Percentiles rank a stretch among this genome's conserved stretches.
Conservation (phyloP, 805 yeast genomes). For the Pichia gijzeniarum region DNA sequence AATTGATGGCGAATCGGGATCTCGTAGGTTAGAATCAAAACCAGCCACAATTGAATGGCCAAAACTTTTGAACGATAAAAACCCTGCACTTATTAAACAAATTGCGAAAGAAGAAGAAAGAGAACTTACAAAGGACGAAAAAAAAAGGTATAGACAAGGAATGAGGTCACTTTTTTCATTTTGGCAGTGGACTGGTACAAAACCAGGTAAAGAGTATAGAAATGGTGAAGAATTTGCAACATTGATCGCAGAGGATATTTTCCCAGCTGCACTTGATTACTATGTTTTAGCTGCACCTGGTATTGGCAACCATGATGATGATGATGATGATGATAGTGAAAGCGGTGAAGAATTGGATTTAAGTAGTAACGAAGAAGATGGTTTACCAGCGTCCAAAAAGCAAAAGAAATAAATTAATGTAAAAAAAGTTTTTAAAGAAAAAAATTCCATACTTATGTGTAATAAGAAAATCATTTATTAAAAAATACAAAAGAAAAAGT, state of each 20-base stretch:
- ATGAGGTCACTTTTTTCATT: constrained; percentile 84
- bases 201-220: constrained; percentile 71
- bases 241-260: constrained; percentile 69
- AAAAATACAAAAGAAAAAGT: neutral
- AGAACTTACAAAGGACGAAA: constrained; percentile 43
- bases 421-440: too few relatives aligned
- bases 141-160: constrained; percentile 57
- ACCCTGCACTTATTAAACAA: constrained; percentile 46
- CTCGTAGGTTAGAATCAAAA: constrained; percentile 48
- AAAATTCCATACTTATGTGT: too few relatives aligned
- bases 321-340: constrained; percentile 33
- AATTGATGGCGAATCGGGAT: constrained; percentile 43
- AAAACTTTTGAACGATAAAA: constrained; percentile 43
- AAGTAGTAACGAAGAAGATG: constrained; percentile 26
- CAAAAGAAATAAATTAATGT: constrained; percentile 8
- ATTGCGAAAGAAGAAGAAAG: constrained; percentile 22
- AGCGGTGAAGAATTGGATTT: constrained; percentile 14
- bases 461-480: too few relatives aligned
- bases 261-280: constrained; percentile 78
- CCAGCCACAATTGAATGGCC: constrained; percentile 68
- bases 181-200: constrained; percentile 78
- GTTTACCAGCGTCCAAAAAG: constrained; percentile 10
- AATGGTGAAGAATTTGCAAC: constrained; percentile 74
- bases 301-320: constrained; percentile 44
- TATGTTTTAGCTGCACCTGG: constrained; percentile 71